These are phyloP conservation scores for Rubroboletus satanas DNA, from an alignment of 768 basidiomycete species.

Conservation along the genomic window DNA sequence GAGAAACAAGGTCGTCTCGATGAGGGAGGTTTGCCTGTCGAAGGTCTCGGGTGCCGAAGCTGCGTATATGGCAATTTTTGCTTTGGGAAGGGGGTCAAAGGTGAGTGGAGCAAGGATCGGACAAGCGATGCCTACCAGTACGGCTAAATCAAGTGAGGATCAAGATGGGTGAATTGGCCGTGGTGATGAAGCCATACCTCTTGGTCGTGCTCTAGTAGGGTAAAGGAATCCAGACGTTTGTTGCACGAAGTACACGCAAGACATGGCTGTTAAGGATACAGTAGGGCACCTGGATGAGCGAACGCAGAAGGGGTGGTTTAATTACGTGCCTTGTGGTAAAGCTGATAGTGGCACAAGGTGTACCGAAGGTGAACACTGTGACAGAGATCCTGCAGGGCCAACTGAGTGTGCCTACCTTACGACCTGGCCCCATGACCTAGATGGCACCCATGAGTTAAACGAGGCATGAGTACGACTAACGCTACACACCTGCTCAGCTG, in stretches of 20 bases:
- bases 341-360: constrained; percentile 35
- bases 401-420: constrained; percentile 57
- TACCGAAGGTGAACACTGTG: neutral
- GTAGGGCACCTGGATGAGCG: neutral
- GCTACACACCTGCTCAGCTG: constrained; percentile 73
- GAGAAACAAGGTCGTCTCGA: constrained; percentile 35
- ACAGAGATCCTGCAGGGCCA: neutral
- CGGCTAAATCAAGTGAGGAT: constrained; percentile 29
- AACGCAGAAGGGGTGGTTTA: neutral
- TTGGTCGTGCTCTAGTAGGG: constrained; percentile 78
- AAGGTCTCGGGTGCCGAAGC: constrained; percentile 73
- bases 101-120: neutral
- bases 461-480: neutral
- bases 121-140: constrained; percentile 36
- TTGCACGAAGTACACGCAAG: constrained; percentile 72
- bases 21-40: constrained; percentile 68
- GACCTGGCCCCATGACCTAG: constrained; percentile 81
- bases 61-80: constrained; percentile 78
- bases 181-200: constrained; percentile 45
- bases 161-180: neutral
- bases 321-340: constrained; percentile 70
- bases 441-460: constrained; percentile 10
- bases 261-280: constrained; percentile 53
- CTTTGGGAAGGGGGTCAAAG: constrained; percentile 36
- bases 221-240: constrained; percentile 73